Evolutionary conservation across 768 basidiomycete genomes (phyloP), one percentile per base, ranked within the genome.

Genomic region (Russula brevipes): DNA sequence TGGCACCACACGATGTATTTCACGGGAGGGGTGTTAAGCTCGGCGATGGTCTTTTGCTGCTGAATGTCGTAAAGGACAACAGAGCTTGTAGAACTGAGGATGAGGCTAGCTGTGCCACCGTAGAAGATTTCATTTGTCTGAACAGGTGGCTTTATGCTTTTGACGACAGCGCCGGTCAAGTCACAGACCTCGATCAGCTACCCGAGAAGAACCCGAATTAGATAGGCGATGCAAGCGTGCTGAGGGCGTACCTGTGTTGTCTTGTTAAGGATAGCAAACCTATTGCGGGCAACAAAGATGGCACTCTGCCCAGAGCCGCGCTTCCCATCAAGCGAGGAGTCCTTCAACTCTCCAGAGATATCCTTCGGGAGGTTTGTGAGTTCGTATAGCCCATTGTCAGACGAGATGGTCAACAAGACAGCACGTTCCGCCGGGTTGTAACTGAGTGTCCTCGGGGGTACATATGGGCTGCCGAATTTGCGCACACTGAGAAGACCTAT

Each of bases 51-150:
- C 79, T 97, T 98, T 72, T 94, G 91, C 71, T 98, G 97, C 74
- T 98, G 97, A 60, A 99, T 96, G 71, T 99, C 97, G 69, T 94
- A 98, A 17, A 99, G 80, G 12, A 95, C 85, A 62, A 97, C 94
- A 6, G 89, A 84, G 8, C 87, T 81, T 7, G 91, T 81, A 1
- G 94, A 90, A 73, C 93, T 90, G 63, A 99, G 82, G 57, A 99
- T 86, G 41, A 99, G 81, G 70, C 91, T 91, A 3, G 94, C 94
- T 2, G 97, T 98, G 51, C 96, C 97, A 57, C 97, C 97, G 65
- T 97, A 98, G 78, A 98, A 99, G 69, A 99, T 93, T 71, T 99
- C 97, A 72, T 90, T 98, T 19, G 94, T 95, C 72, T 94, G 90
- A 2, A 94, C 86, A 5, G 97, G 96, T 1, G 91, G 86, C 76